phyloP scores from a whole-genome alignment of 2,329 filamentous ascomycete species.

The Talaromyces sp. region DNA sequence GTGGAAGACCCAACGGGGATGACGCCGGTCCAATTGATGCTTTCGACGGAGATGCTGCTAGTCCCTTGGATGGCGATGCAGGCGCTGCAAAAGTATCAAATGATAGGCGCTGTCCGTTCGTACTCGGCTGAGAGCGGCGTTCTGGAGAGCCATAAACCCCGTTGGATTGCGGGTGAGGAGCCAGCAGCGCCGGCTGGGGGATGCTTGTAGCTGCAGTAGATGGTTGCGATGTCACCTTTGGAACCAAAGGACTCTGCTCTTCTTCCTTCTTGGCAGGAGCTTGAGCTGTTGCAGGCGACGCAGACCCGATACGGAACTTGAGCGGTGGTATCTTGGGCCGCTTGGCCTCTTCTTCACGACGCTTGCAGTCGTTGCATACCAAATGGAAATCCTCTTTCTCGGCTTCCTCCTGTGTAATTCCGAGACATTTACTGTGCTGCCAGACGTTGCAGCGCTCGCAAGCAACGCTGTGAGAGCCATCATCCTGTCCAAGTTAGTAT shows the following conservation, averaged over 20 bases:
- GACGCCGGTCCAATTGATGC: constrained; percentile 24
- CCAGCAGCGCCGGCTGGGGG: not conserved
- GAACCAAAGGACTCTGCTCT: constrained; percentile 19
- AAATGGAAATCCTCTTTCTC: constrained; percentile 85
- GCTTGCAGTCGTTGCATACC: constrained; percentile 72
- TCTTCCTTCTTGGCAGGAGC: constrained; percentile 17
- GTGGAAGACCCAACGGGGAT: constrained; percentile 18
- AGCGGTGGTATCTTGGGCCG: constrained; percentile 58
- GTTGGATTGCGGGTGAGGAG: constrained; percentile 2
- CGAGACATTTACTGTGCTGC: constrained; percentile 93
- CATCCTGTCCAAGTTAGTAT: constrained; percentile 54
- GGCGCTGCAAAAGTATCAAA: constrained; percentile 23
- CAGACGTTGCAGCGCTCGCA: constrained; percentile 93
- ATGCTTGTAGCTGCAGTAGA: not conserved
- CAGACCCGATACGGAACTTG: constrained; percentile 49
- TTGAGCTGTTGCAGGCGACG: constrained; percentile 44
- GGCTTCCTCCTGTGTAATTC: constrained; percentile 70
- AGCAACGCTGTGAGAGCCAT: constrained; percentile 87
- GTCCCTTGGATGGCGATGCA: constrained; percentile 24
- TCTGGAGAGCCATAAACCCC: constrained; percentile 23
- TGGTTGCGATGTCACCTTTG: constrained; percentile 16
- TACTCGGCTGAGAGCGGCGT: constrained; percentile 21
- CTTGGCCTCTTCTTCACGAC: constrained; percentile 58
- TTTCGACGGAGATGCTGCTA: constrained; percentile 29
- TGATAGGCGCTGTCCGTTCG: constrained; percentile 12